Conservation (phyloP, 1,284 basidiomycete genomes). For the Cryptococcus sp. region DNA sequence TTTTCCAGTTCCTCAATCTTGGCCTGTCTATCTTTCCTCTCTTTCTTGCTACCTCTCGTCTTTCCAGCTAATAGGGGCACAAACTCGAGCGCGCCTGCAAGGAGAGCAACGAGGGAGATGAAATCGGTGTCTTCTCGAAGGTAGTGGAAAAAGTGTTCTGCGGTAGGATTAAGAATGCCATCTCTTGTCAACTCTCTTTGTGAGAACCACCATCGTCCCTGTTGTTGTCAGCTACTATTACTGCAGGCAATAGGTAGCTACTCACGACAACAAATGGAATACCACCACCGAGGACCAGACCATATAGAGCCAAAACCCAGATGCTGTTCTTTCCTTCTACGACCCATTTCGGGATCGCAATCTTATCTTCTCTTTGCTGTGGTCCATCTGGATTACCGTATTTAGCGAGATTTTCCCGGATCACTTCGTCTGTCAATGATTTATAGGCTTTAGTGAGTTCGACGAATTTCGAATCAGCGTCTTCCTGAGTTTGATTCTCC, state of each 20-base stretch:
- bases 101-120: constrained; percentile 66
- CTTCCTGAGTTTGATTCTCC: constrained; percentile 80
- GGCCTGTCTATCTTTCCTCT: constrained; percentile 46
- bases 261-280: constrained; percentile 80
- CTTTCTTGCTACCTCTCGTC: constrained; percentile 41
- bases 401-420: constrained; percentile 82
- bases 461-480: constrained; percentile 84
- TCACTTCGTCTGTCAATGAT: constrained; percentile 89
- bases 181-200: constrained; percentile 88
- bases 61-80: constrained; percentile 27
- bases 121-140: constrained; percentile 75
- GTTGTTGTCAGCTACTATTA: background rate
- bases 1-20: constrained; percentile 59
- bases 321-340: constrained; percentile 87
- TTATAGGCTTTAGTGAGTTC: constrained; percentile 98
- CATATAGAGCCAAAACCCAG: constrained; percentile 86
- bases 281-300: constrained; percentile 75
- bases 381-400: constrained; percentile 97
- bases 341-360: constrained; percentile 92
- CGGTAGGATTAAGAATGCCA: constrained; percentile 76
- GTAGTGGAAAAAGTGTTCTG: constrained; percentile 83
- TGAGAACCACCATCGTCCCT: constrained; percentile 98
- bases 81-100: constrained; percentile 71
- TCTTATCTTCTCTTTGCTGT: constrained; percentile 90
- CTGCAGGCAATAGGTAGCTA: constrained; percentile 12